A percentile compares a stretch with the other conserved stretches of the same genome.
Evolutionary conservation across 345 rosid genomes (phyloP).

Genomic region (Murraya paniculata): DNA sequence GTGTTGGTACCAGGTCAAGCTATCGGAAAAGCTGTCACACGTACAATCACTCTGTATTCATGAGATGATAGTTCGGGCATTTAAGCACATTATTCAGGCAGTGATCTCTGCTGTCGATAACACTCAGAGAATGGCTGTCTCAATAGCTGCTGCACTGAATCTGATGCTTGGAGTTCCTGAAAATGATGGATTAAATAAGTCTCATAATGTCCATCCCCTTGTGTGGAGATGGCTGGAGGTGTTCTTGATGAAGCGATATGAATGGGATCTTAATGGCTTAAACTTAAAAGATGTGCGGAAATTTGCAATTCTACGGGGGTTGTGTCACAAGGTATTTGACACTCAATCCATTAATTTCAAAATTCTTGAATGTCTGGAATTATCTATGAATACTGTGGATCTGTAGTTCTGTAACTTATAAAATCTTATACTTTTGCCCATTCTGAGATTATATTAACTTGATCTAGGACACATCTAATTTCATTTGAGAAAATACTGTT

Average conservation of each 20-base stretch:
- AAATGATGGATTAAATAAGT: conserved; percentile 36
- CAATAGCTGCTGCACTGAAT: conserved; percentile 83
- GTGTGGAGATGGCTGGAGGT: conserved; percentile 89
- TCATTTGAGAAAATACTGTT: neutral
- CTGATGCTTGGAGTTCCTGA: conserved; percentile 89
- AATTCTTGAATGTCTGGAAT: conserved; percentile 6
- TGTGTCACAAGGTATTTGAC: conserved; percentile 86
- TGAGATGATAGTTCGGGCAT: conserved; percentile 96
- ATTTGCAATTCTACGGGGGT: conserved; percentile 85
- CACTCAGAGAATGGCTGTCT: conserved; percentile 60
- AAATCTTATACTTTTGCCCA: neutral
- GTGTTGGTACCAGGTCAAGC: conserved; percentile 66
- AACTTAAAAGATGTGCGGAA: conserved; percentile 85
- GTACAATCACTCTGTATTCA: conserved; percentile 94
- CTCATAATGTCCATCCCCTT: conserved; percentile 58
- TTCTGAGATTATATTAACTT: neutral
- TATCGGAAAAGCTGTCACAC: conserved; percentile 91
- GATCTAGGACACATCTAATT: neutral
- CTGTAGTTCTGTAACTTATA: neutral
- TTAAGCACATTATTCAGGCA: conserved; percentile 87
- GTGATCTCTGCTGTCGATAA: conserved; percentile 69
- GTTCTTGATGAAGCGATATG: conserved; percentile 86
- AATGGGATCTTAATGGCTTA: conserved; percentile 75
- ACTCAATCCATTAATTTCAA: neutral
- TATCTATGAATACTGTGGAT: neutral